Evolutionary conservation across 345 rosid genomes (phyloP).

Genomic region (Eucalyptus sp.): DNA sequence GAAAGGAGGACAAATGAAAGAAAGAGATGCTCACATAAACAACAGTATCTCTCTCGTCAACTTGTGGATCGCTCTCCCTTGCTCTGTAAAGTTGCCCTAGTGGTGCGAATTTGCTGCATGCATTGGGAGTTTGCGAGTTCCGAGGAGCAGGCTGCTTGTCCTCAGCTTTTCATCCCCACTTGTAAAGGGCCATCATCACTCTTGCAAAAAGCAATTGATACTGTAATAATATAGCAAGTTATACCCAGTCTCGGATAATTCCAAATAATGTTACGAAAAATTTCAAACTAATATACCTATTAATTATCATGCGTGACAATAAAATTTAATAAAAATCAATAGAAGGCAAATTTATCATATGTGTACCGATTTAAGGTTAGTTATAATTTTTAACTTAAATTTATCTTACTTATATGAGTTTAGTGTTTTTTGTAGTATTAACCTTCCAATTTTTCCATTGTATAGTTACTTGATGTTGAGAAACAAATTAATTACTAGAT

Average conservation of each 20-base stretch:
- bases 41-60: neutral
- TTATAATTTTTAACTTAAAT: too few species aligned
- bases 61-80: neutral
- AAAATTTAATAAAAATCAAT: too few species aligned
- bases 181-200: neutral
- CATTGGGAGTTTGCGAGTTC: neutral
- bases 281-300: rapidly evolving
- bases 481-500: neutral
- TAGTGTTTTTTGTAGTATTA: too few species aligned
- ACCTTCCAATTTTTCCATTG: neutral
- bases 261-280: rapidly evolving
- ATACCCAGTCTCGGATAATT: neutral
- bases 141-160: neutral
- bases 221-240: neutral
- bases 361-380: rapidly evolving
- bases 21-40: neutral
- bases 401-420: too few species aligned
- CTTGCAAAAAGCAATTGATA: neutral
- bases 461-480: neutral
- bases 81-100: neutral
- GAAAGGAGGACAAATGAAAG: neutral
- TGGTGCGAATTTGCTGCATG: neutral
- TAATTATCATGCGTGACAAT: neutral
- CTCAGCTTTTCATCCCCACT: neutral
- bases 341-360: rapidly evolving